phyloP scores from a whole-genome alignment of 768 basidiomycete species.

The Chalciporus chontae region DNA sequence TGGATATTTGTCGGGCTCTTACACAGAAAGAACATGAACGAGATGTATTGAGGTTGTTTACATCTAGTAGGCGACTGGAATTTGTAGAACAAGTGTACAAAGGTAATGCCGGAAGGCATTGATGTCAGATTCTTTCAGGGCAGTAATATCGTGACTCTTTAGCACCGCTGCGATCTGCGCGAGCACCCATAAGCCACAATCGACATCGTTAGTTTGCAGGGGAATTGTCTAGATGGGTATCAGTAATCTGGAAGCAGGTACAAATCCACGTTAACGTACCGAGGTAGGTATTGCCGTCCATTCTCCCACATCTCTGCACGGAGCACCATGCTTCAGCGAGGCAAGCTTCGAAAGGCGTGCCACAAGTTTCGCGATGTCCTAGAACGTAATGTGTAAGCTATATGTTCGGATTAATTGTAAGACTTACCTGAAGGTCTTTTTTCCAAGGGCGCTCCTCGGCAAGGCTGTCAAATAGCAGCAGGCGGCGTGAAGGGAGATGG shows the following conservation, averaged over 20 bases:
- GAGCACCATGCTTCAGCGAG: not conserved
- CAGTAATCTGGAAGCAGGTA: not conserved
- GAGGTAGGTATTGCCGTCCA: not conserved
- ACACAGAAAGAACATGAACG: too few species aligned
- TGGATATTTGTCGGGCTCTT: too few species aligned
- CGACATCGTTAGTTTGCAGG: not conserved
- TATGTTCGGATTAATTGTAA: not conserved
- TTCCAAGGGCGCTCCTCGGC: not conserved
- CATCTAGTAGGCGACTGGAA: not conserved
- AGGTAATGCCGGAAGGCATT: not conserved
- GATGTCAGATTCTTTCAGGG: not conserved
- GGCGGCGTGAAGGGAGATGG: too few species aligned
- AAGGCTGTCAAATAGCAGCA: not conserved
- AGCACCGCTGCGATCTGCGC: not conserved
- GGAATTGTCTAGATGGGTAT: not conserved
- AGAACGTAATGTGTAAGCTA: not conserved
- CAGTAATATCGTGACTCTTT: not conserved
- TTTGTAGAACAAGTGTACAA: not conserved
- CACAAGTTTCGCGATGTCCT: not conserved
- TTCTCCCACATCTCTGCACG: not conserved
- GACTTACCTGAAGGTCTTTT: not conserved
- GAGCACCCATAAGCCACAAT: not conserved
- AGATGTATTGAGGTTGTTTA: too few species aligned
- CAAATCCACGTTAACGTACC: not conserved
- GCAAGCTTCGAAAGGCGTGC: not conserved